Evolutionary conservation across 2,329 filamentous ascomycete genomes (phyloP).

Genomic region (Fusarium sacchari): DNA sequence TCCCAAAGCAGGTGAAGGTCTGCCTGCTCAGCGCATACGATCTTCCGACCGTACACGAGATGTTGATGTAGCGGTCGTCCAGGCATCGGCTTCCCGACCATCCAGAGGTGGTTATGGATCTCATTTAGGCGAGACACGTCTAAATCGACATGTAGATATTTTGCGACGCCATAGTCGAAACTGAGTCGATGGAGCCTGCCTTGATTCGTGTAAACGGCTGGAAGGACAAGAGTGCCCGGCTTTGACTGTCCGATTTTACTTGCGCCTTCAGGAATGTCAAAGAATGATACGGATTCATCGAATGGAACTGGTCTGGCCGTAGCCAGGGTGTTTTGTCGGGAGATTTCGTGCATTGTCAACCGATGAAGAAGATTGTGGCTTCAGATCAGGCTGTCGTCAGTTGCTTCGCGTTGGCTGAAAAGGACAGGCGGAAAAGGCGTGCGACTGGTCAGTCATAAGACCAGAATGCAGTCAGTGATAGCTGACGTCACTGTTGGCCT

Average conservation of each 20-base stretch:
- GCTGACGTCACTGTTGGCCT: not conserved
- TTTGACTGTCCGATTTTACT: fast-evolving
- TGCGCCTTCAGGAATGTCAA: fast-evolving
- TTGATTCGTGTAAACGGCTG: fast-evolving
- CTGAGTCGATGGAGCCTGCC: not conserved
- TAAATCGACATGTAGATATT: not conserved
- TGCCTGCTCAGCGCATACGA: not conserved
- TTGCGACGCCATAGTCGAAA: not conserved
- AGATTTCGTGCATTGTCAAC: not conserved
- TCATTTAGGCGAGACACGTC: not conserved
- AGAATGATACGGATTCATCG: not conserved
- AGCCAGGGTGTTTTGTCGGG: not conserved
- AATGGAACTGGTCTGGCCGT: not conserved
- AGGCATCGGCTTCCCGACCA: not conserved
- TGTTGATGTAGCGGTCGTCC: not conserved
- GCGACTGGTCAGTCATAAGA: not conserved
- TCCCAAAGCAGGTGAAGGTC: not conserved
- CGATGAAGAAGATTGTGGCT: fast-evolving
- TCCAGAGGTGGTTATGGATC: not conserved
- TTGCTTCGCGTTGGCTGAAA: fast-evolving
- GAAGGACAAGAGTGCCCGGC: not conserved
- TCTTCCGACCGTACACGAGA: not conserved
- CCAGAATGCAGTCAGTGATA: fast-evolving
- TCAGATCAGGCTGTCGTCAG: too few species aligned
- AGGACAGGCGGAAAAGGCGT: fast-evolving